Evolutionary conservation across 2,329 filamentous ascomycete genomes (phyloP).

Genomic region (Hymenoscyphus fructigenus): DNA sequence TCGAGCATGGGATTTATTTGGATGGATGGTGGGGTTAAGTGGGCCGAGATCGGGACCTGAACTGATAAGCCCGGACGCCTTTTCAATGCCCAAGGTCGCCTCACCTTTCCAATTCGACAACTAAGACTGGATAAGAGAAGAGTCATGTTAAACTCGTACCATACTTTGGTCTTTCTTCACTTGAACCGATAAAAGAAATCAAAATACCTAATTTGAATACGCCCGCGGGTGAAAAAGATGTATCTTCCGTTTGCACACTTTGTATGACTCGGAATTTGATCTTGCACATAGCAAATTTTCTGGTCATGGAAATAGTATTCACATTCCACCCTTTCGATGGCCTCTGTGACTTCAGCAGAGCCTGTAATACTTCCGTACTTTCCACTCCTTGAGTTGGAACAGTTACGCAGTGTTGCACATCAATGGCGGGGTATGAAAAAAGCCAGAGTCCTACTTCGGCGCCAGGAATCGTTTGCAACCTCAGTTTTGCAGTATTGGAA

Average conservation of each 20-base stretch:
- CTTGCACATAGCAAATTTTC: not conserved
- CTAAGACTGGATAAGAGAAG: not conserved
- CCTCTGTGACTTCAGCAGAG: not conserved
- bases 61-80: not conserved
- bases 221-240: too few relatives aligned
- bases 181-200: not conserved
- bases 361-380: not conserved
- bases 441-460: not conserved
- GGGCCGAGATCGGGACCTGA: conserved; percentile 6
- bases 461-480: not conserved
- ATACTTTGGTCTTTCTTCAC: not conserved
- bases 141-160: conserved; percentile 2
- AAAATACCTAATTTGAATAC: not conserved
- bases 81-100: not conserved
- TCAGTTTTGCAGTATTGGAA: not conserved
- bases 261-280: not conserved
- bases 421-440: not conserved
- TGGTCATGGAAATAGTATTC: not conserved
- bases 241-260: not conserved
- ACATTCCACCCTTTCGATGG: not conserved
- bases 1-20: conserved; percentile 11
- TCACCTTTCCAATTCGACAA: not conserved
- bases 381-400: not conserved
- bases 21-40: conserved; percentile 6
- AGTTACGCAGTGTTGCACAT: not conserved